Conservation (phyloP, 257 asterid species). For the Craterostigma plantagineum region DNA sequence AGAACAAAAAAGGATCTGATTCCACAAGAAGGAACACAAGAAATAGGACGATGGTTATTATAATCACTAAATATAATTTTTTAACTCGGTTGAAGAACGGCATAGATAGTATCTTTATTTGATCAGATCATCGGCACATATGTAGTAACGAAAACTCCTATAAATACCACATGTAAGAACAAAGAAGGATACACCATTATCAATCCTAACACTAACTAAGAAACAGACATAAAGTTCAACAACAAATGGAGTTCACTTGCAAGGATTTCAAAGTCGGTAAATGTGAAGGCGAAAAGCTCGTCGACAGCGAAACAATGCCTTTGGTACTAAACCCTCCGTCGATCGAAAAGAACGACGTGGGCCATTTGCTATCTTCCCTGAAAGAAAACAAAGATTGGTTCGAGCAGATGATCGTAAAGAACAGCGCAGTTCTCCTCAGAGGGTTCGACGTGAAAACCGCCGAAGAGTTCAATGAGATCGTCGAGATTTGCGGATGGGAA, state of each 20-base stretch:
- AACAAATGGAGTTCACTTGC: constrained; percentile 37
- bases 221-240: neutral
- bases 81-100: too few species aligned
- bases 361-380: constrained; percentile 22
- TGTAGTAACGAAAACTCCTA: too few species aligned
- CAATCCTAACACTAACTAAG: too few species aligned
- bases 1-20: too few species aligned
- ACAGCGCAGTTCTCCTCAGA: constrained; percentile 56
- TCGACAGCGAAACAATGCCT: constrained; percentile 63
- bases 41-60: too few species aligned
- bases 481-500: constrained; percentile 59
- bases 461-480: constrained; percentile 48
- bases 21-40: too few species aligned
- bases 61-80: too few species aligned
- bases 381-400: constrained; percentile 57
- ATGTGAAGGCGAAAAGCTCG: constrained; percentile 65
- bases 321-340: constrained; percentile 32
- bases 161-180: too few species aligned
- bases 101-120: too few species aligned
- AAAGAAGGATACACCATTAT: too few species aligned
- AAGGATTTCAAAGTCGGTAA: constrained; percentile 66
- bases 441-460: constrained; percentile 51
- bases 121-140: too few species aligned
- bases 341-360: constrained; percentile 13
- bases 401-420: constrained; percentile 47